Evolutionary conservation across 805 yeast species (phyloP), one percentile per base, ranked within the genome.

Genomic region (Wickerhamomyces silvicola): DNA sequence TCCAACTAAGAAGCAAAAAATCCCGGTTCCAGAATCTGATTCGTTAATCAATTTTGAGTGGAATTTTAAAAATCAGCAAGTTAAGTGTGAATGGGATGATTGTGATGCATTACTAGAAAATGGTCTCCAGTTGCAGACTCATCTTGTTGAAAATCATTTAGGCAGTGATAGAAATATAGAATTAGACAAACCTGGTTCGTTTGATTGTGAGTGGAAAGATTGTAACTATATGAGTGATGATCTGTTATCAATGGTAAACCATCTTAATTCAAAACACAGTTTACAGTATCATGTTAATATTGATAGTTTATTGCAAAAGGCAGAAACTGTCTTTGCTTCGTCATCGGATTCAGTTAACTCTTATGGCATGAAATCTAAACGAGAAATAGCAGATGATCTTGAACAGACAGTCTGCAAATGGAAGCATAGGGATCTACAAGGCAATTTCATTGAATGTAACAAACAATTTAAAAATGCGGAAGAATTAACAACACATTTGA

Each of bases 401-500:
- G 47, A 45, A 19, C 43, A 44, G 26, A 51, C 56, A 1, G 25
- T 18, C 2, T 50, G 55, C 31, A 28, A 43, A 28, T 52, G 57
- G 58, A 5, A 37, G 7, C 10, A 27, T 11, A 14, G 9, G 4
- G 30, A 33, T 5, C 31, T 18, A n/a, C 35, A 39, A 17, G 42
- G 36, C 3, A 10, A 22, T 5, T 4, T 22, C 4, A 25, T 24
- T 4, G 8, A 12, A 7, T 92, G 97, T 52, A 60, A 60, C 24
- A 38, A 46, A 27, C 39, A 39, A 2, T 87, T 84, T 46, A 35
- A 48, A 4, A 53, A 69, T 6, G 70, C 81, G 3, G 72, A 74
- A 10, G 81, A 70, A 6, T 63, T 92, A 31, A 85, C 87, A 23
- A 62, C 70, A 5, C 98, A 92, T 56, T 48, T 92, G 13, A 69